phyloP scores from a whole-genome alignment of 2,329 filamentous ascomycete species.

The Macrophomina tecta region DNA sequence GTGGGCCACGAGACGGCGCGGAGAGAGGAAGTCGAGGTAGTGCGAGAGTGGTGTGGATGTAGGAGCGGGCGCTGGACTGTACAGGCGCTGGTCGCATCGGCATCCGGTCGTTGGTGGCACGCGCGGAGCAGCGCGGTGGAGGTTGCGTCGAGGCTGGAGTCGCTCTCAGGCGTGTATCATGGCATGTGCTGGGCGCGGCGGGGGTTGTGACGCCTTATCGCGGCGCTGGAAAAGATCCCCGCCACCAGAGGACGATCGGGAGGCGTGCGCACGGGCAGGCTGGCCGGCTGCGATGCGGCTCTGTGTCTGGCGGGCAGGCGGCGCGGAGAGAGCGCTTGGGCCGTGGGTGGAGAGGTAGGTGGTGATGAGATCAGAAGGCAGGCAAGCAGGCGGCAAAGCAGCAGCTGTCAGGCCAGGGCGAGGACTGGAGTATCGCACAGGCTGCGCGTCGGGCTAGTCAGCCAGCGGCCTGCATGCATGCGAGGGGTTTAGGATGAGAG shows the following conservation, averaged over 20 bases:
- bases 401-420: conserved; percentile 24
- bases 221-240: conserved; percentile 22
- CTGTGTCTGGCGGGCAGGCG: conserved; percentile 4
- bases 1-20: conserved; percentile 23
- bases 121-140: conserved; percentile 16
- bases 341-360: conserved; percentile 19
- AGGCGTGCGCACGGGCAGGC: conserved; percentile 22
- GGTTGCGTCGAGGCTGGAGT: conserved; percentile 20
- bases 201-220: conserved; percentile 27
- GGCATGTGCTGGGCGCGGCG: conserved; percentile 23
- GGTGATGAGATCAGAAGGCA: conserved; percentile 27
- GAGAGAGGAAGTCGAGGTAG: not conserved
- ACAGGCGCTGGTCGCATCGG: conserved; percentile 27
- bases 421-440: conserved; percentile 19
- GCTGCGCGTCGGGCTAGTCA: conserved; percentile 22
- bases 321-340: conserved; percentile 11
- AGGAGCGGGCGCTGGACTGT: conserved; percentile 14
- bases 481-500: conserved; percentile 16
- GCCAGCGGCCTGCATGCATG: conserved; percentile 13
- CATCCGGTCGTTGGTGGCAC: conserved; percentile 25
- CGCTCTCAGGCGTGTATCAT: conserved; percentile 26
- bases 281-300: conserved; percentile 16
- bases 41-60: conserved; percentile 16
- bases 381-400: conserved; percentile 21
- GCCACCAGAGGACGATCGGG: conserved; percentile 24